Evolutionary conservation across 345 rosid species (phyloP), one percentile per base, ranked within the genome.

Genomic region (Salix arbutifolia): DNA sequence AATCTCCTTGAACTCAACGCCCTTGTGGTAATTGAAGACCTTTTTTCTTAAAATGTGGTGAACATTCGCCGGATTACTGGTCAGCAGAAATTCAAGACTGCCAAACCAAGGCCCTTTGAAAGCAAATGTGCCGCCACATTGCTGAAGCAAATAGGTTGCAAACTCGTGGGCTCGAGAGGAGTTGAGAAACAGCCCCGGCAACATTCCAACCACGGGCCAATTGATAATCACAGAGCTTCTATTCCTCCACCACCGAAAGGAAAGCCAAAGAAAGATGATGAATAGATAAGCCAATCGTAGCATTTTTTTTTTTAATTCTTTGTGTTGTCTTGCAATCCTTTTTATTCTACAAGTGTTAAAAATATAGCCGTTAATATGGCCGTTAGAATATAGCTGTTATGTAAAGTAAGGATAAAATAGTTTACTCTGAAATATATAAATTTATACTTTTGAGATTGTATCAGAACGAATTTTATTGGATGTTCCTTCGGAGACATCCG

Each of bases 21-120:
- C 74, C 53, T 76, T 82, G 9, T 42, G 26, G 30, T 75, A 82
- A 2, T 33, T 70, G 8, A 17, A 33, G 60, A 50, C 71, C 4
- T 79, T 78, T 6, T 28, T 25, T 21, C 38, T 78, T 68, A 82
- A 37, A 48, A 78, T 78, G 48, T 76, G 67, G 3, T 52, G 73
- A 16, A 74, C 61, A 50, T 78, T 67, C 5, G 42, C 62, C 0
- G 85, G 85, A 30, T 82, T 53, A 52, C 76, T 23, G 19, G 79
- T 82, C 58, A 70, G 0, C 23, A 78, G 4, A 23, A 19, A 60
- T 7, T 82, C 69, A 64, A 67, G 38, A 9, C 64, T 66, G 8
- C 64, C 46, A 8, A 82, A 67, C 76, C 52, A 58, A 38, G 77
- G 67, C 4, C 77, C 74, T 68, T 56, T 73, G 58, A 73, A 58